Percentiles rank a stretch among this genome's conserved stretches.
phyloP scores from a whole-genome alignment of 2,329 filamentous ascomycete species.

The Proliferodiscus dingleyae region DNA sequence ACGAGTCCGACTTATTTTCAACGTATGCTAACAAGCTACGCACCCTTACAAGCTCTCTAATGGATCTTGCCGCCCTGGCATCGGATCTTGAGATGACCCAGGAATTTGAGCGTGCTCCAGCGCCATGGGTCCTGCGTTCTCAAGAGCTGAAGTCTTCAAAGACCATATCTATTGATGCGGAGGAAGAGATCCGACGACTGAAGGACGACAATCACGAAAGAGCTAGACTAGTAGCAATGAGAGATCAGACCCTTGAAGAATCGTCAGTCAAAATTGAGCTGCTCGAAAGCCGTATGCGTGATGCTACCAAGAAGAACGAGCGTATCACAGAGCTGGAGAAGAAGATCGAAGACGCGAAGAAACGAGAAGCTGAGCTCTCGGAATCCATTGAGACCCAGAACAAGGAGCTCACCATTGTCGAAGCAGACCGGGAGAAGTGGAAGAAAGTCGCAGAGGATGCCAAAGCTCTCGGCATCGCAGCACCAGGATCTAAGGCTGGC shows the following conservation, averaged over 20 bases:
- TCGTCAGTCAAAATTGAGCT: conserved; percentile 90
- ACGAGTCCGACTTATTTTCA: conserved; percentile 65
- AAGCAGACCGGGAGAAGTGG: conserved; percentile 64
- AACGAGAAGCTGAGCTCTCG: conserved; percentile 48
- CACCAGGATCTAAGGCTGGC: conserved; percentile 49
- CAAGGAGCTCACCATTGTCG: conserved; percentile 59
- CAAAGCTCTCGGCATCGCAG: conserved; percentile 46
- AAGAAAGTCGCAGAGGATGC: conserved; percentile 64
- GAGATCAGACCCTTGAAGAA: conserved; percentile 81
- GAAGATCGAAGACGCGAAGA: conserved; percentile 49
- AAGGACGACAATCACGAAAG: conserved; percentile 77
- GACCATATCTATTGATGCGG: conserved; percentile 72
- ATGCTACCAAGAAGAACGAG: conserved; percentile 72
- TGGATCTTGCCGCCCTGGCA: conserved; percentile 66
- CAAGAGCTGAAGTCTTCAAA: conserved; percentile 80
- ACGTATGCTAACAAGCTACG: conserved; percentile 64
- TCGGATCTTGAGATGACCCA: conserved; percentile 66
- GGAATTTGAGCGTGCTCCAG: conserved; percentile 70
- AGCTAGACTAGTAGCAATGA: conserved; percentile 64
- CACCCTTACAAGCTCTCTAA: conserved; percentile 56
- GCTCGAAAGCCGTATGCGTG: conserved; percentile 80
- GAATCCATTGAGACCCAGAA: conserved; percentile 64
- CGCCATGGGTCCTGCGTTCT: conserved; percentile 80
- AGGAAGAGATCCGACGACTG: conserved; percentile 76
- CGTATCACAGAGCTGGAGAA: conserved; percentile 62